Evolutionary conservation across 2,329 filamentous ascomycete genomes (phyloP), one percentile per base, ranked within the genome.

Genomic region (Sporothrix luriei): DNA sequence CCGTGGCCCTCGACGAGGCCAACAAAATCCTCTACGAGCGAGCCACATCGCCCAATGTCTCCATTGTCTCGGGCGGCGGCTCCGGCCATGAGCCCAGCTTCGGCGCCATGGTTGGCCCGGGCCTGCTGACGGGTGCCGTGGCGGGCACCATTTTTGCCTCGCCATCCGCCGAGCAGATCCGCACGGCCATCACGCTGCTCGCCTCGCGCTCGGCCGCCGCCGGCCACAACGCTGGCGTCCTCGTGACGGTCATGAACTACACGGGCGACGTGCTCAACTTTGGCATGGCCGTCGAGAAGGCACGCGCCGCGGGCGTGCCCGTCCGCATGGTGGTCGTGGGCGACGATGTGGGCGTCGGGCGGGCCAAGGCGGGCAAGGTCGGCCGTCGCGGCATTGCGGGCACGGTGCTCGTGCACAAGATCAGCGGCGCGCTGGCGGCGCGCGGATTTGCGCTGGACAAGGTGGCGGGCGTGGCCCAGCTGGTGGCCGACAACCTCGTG

Each of bases 231-330:
- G 66, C 59, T 38, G 94, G 94, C 29, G 91, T 97, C 1, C 79
- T 97, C 52, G 91, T 97, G n/a, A 90, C 94, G 6, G 91, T 97
- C 40, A 97, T 97, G 92, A 97, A 97, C 79, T 97, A 97, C 79
- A 97, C 93, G 1, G 91, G 91, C 49, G 91, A 94, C 78, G 87
- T 97, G 68, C 85, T 97, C 74, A 96, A 97, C 81, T 97, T 97
- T 77, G 94, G 93, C 69, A 90, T 97, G 86, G 94, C 90, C 0
- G 92, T 95, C 10, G 94, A 97, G 79, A 97, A 97, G 82, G 93
- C 93, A 19, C 90, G 91, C 70, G 93, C 93, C 1, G 87, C 88
- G 0, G 94, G 93, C 0, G 80, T 93, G 29, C 81, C 88, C 21
- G 91, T 92, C 0, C 91, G 97, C 78, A 97, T 97, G 90, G 88